A percentile compares a stretch with the other conserved stretches of the same genome.
Evolutionary conservation across 2,329 filamentous ascomycete species (phyloP).

Genomic region (Pseudocercospora pini-densiflorae): DNA sequence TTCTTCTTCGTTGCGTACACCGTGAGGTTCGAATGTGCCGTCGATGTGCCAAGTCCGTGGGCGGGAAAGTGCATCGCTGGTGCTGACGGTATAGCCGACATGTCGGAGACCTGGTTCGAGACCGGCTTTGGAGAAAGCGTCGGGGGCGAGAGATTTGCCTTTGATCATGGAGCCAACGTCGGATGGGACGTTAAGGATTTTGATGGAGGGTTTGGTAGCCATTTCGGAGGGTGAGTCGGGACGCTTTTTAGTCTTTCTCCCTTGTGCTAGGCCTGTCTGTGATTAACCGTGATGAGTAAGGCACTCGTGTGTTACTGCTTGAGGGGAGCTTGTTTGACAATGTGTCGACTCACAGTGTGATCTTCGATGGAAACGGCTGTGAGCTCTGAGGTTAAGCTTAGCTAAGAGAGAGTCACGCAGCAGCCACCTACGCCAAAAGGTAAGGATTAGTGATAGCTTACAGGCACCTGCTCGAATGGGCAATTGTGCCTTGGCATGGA

Average conservation of each 20-base stretch:
- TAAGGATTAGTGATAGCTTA: background rate
- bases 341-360: no score
- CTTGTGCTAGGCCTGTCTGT: background rate
- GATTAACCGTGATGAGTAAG: background rate
- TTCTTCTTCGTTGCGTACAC: slow-evolving; percentile 2
- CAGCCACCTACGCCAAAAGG: background rate
- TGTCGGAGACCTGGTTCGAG: background rate
- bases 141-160: slow-evolving; percentile 10
- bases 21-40: background rate
- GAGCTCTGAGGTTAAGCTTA: no score
- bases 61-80: background rate
- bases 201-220: background rate
- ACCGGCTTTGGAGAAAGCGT: slow-evolving; percentile 1
- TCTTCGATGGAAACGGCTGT: no score
- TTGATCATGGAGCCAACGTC: slow-evolving; percentile 10
- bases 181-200: slow-evolving; percentile 11
- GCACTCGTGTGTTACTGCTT: background rate
- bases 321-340: no score
- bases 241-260: background rate
- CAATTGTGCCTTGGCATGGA: no score
- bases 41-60: background rate
- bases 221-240: background rate
- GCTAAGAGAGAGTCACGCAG: background rate
- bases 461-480: background rate
- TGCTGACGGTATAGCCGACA: background rate